Conservation (phyloP, 257 asterid species). For the Dorcoceras hygrometricum region DNA sequence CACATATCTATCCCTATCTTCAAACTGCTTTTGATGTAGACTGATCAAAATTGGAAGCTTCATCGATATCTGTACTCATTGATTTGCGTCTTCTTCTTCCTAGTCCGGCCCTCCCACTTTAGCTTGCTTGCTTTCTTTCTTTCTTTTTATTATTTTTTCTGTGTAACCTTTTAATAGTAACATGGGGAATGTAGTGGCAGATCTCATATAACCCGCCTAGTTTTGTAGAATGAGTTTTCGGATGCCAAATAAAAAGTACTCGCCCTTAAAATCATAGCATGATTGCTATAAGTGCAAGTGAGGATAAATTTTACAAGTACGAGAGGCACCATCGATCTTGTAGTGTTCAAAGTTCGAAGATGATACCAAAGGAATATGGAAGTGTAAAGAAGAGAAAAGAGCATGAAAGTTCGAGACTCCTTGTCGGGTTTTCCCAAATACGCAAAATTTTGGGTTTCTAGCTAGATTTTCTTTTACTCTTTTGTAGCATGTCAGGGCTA, state of each 20-base stretch:
- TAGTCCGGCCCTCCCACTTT: conserved; percentile 24
- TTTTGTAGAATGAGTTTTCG: too few species aligned
- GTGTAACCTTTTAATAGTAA: too few species aligned
- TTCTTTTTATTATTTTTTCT: neutral
- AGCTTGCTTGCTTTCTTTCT: neutral
- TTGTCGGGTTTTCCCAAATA: conserved; percentile 40
- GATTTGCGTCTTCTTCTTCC: conserved; percentile 30
- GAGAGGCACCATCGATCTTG: conserved; percentile 5
- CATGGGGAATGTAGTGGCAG: too few species aligned
- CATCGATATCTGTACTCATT: conserved; percentile 45
- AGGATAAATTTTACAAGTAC: conserved; percentile 28
- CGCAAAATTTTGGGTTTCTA: neutral
- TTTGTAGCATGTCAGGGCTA: neutral
- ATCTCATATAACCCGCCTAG: too few species aligned
- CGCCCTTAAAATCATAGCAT: too few species aligned
- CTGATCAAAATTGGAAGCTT: conserved; percentile 49
- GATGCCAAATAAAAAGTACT: too few species aligned
- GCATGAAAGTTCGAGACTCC: conserved; percentile 47
- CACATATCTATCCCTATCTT: too few species aligned
- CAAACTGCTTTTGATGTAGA: too few species aligned
- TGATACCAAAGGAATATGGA: conserved; percentile 32
- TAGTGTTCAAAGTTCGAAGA: conserved; percentile 22
- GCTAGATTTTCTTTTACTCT: neutral
- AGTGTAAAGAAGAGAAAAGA: conserved; percentile 41
- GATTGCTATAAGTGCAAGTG: too few species aligned